phyloP scores from a whole-genome alignment of 208 protist genomes.

The Leishmania gerbilli region DNA sequence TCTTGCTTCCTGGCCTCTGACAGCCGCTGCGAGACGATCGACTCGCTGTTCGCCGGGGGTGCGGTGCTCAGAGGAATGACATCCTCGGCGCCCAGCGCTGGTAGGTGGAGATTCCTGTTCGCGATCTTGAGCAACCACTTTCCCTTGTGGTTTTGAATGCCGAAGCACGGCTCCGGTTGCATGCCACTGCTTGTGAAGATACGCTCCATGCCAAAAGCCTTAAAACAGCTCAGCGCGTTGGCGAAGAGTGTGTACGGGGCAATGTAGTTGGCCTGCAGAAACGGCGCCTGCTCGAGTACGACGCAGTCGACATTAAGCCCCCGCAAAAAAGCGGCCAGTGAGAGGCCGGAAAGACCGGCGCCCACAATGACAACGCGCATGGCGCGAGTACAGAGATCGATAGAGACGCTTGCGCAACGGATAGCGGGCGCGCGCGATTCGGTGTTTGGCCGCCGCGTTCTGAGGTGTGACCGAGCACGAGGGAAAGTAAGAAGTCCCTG shows the following conservation, averaged over 20 bases:
- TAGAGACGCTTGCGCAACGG: background rate
- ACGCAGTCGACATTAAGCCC: slow-evolving; percentile 86
- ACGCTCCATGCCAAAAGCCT: slow-evolving; percentile 81
- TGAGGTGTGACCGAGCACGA: background rate
- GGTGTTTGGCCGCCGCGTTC: background rate
- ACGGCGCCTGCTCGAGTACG: slow-evolving; percentile 83
- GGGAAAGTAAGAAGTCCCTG: background rate
- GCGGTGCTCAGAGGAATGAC: slow-evolving; percentile 79
- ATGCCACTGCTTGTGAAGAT: slow-evolving; percentile 46
- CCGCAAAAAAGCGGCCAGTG: slow-evolving; percentile 76
- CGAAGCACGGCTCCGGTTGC: slow-evolving; percentile 66
- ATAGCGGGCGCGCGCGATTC: background rate
- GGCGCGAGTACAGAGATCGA: background rate
- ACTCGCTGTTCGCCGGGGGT: slow-evolving; percentile 78
- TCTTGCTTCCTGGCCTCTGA: slow-evolving; percentile 60
- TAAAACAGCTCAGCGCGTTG: slow-evolving; percentile 89
- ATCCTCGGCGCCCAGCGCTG: slow-evolving; percentile 61
- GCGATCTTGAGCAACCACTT: slow-evolving; percentile 63
- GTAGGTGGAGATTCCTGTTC: slow-evolving; percentile 64
- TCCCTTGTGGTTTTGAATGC: slow-evolving; percentile 55
- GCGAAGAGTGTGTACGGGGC: slow-evolving; percentile 78
- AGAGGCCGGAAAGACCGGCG: slow-evolving; percentile 81
- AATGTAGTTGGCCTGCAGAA: slow-evolving; percentile 63
- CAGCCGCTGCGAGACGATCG: slow-evolving; percentile 77
- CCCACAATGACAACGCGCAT: slow-evolving; percentile 83